Evolutionary conservation across 129 eudicot species (phyloP).

Genomic region (Tagetes patula): DNA sequence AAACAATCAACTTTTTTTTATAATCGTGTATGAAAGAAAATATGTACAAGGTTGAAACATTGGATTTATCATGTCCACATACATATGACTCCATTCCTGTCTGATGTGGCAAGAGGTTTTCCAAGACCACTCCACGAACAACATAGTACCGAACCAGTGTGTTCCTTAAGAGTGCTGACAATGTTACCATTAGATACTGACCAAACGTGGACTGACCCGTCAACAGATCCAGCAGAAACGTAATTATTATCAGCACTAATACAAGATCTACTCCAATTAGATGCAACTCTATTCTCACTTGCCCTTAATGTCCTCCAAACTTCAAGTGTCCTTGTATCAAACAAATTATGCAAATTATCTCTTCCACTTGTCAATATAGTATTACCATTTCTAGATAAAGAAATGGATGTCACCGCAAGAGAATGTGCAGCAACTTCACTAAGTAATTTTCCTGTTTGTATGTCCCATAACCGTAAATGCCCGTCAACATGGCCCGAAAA

Average conservation of each 20-base stretch:
- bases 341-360: slow-evolving; percentile 82
- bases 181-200: slow-evolving; percentile 55
- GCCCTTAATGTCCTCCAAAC: slow-evolving; percentile 70
- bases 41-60: slow-evolving; percentile 22
- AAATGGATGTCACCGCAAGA: slow-evolving; percentile 67
- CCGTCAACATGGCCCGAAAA: slow-evolving; percentile 97
- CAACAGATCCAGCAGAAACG: slow-evolving; percentile 90
- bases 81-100: slow-evolving; percentile 72
- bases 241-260: slow-evolving; percentile 86
- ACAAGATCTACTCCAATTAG: slow-evolving; percentile 97
- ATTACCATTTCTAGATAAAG: slow-evolving; percentile 80
- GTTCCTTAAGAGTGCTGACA: slow-evolving; percentile 83
- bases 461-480: slow-evolving; percentile 82
- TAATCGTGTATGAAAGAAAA: slow-evolving; percentile 7
- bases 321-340: slow-evolving; percentile 77
- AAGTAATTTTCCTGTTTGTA: slow-evolving; percentile 65
- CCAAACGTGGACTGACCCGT: slow-evolving; percentile 87
- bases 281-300: slow-evolving; percentile 78
- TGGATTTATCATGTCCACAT: slow-evolving; percentile 51
- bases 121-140: slow-evolving; percentile 95
- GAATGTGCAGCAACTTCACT: slow-evolving; percentile 95
- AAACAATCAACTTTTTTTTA: slow-evolving; percentile 14
- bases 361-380: slow-evolving; percentile 84
- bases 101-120: slow-evolving; percentile 82
- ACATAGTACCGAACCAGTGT: slow-evolving; percentile 61